A percentile compares a stretch with the other conserved stretches of the same genome.
phyloP scores from a whole-genome alignment of 2,329 filamentous ascomycete genomes.

The Bipolaris victoriae region DNA sequence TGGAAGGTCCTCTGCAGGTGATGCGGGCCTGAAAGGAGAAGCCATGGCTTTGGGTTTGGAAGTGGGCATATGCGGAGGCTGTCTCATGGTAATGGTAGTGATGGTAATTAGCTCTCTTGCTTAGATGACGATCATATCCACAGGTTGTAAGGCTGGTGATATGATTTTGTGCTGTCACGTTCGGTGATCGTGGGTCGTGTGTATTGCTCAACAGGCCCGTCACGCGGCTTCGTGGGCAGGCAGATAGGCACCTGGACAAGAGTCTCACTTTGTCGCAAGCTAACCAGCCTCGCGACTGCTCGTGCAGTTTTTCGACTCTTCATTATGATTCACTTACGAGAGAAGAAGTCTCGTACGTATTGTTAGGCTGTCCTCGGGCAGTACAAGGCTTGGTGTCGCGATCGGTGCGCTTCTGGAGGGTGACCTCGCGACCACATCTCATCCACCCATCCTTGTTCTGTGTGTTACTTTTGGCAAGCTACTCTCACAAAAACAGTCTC shows the following conservation, averaged over 20 bases:
- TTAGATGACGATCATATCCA: slow-evolving; percentile 2
- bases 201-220: slow-evolving; percentile 29
- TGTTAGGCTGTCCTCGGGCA: not conserved
- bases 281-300: slow-evolving; percentile 3
- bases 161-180: slow-evolving; percentile 35
- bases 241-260: slow-evolving; percentile 26
- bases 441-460: not conserved
- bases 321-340: not conserved
- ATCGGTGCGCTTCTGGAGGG: not conserved
- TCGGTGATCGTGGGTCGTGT: slow-evolving; percentile 24
- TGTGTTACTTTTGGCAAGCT: too few relatives aligned
- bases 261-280: slow-evolving; percentile 27
- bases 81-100: not conserved
- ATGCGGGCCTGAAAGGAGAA: slow-evolving; percentile 35
- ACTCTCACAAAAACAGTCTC: too few relatives aligned
- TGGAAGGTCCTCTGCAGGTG: slow-evolving; percentile 39
- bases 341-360: not conserved
- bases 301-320: slow-evolving; percentile 7
- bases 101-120: slow-evolving; percentile 5
- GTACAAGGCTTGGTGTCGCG: not conserved
- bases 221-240: slow-evolving; percentile 29
- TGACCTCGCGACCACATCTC: not conserved
- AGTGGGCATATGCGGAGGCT: slow-evolving; percentile 1
- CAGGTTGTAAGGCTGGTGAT: slow-evolving; percentile 21
- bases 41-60: slow-evolving; percentile 27